Conservation (phyloP, 177 flowering plant genomes). For the Vitis hybrid region DNA sequence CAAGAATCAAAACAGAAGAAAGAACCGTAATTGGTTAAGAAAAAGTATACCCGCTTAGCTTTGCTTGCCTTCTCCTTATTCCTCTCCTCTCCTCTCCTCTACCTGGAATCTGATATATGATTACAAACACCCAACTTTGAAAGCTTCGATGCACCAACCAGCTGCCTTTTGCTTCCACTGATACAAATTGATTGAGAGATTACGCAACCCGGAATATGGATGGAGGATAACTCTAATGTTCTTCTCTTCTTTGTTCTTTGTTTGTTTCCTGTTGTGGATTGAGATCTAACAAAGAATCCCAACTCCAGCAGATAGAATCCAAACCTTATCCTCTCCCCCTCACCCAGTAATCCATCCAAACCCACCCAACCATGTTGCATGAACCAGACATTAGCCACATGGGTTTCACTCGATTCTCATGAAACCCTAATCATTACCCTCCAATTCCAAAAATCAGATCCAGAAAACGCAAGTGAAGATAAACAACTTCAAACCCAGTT, state of each 20-base stretch:
- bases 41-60: not conserved
- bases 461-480: not conserved
- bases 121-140: too few relatives aligned
- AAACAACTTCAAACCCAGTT: slow-evolving; percentile 4
- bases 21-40: not conserved
- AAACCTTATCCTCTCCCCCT: slow-evolving; percentile 30
- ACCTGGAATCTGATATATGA: too few relatives aligned
- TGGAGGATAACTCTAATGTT: not conserved
- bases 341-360: not conserved
- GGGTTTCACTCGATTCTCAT: slow-evolving; percentile 24
- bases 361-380: slow-evolving; percentile 8
- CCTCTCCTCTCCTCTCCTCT: not conserved
- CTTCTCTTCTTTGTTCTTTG: slow-evolving; percentile 1
- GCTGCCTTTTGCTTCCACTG: not conserved
- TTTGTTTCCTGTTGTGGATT: slow-evolving; percentile 7
- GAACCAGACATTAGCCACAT: slow-evolving; percentile 15
- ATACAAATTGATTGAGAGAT: not conserved
- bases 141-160: not conserved
- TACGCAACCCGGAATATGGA: not conserved
- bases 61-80: not conserved
- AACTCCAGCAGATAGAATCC: slow-evolving; percentile 19
- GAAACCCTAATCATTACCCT: slow-evolving; percentile 32
- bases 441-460: slow-evolving; percentile 20
- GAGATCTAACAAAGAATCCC: slow-evolving; percentile 10
- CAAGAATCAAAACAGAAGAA: not conserved